Evolutionary conservation across 257 asterid genomes (phyloP).

Genomic region (Linaria vulgaris): DNA sequence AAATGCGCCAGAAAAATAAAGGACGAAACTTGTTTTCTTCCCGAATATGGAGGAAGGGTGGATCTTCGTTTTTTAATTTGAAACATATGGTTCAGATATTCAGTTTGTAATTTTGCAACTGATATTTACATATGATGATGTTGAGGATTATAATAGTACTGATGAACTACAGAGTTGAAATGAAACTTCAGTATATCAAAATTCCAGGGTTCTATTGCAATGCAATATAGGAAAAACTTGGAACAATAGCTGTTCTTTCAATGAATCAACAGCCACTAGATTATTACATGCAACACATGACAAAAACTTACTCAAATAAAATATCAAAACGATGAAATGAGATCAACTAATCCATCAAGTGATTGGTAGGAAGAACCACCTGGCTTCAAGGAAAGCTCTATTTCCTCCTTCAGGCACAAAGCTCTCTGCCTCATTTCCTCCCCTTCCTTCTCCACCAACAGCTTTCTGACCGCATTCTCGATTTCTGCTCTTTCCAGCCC

Average conservation of each 20-base stretch:
- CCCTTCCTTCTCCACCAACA: conserved; percentile 36
- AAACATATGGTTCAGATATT: conserved; percentile 45
- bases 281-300: background rate
- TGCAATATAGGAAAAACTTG: too few species aligned
- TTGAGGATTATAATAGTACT: background rate
- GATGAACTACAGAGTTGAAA: too few species aligned
- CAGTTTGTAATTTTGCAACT: background rate
- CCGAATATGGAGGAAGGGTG: conserved; percentile 39
- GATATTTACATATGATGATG: background rate
- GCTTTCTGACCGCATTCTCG: conserved; percentile 7
- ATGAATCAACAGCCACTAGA: background rate
- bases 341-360: conserved; percentile 22
- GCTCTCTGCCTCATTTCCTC: conserved; percentile 34
- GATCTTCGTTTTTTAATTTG: conserved; percentile 43
- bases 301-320: background rate
- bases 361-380: conserved; percentile 33
- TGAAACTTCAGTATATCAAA: too few species aligned
- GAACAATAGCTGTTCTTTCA: background rate
- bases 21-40: too few species aligned
- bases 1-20: too few species aligned
- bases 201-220: too few species aligned
- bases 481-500: conserved; percentile 32
- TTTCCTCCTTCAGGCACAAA: conserved; percentile 22
- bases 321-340: conserved; percentile 24
- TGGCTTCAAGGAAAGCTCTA: conserved; percentile 19